A percentile compares a stretch with the other conserved stretches of the same genome.
Evolutionary conservation across 805 yeast genomes (phyloP).

Genomic region (Zygotorulaspora danielsina): DNA sequence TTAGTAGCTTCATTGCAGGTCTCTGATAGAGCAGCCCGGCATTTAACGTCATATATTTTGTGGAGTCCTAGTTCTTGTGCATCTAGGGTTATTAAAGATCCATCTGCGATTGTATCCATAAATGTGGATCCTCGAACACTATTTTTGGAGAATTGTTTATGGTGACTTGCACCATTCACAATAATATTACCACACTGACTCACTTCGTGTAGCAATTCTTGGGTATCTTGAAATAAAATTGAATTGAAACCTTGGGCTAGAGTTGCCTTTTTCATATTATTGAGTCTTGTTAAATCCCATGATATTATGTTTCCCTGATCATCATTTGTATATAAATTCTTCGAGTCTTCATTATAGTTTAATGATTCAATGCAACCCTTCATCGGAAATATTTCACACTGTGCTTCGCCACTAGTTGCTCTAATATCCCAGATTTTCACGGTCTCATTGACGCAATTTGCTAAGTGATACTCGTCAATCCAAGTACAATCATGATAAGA

Average conservation of each 20-base stretch:
- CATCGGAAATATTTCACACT: slow-evolving; percentile 20
- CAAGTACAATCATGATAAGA: slow-evolving; percentile 21
- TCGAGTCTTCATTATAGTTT: slow-evolving; percentile 12
- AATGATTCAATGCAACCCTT: slow-evolving; percentile 24
- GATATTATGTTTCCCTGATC: slow-evolving; percentile 23
- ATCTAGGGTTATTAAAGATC: slow-evolving; percentile 19
- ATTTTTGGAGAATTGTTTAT: slow-evolving; percentile 2
- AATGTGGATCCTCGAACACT: slow-evolving; percentile 12
- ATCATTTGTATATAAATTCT: slow-evolving; percentile 21
- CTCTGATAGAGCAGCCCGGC: slow-evolving; percentile 7
- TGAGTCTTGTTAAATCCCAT: slow-evolving; percentile 27
- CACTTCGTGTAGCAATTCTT: slow-evolving; percentile 12
- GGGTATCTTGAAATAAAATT: slow-evolving; percentile 7
- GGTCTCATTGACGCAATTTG: slow-evolving; percentile 19
- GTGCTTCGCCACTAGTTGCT: slow-evolving; percentile 19
- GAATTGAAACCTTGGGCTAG: slow-evolving; percentile 24
- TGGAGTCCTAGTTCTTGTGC: slow-evolving; percentile 28
- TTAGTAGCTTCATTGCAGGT: slow-evolving; percentile 1
- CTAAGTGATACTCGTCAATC: slow-evolving; percentile 24
- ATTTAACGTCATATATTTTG: slow-evolving; percentile 21
- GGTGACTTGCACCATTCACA: slow-evolving; percentile 12
- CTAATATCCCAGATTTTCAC: slow-evolving; percentile 30
- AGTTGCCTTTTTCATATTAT: slow-evolving; percentile 17
- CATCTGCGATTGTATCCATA: slow-evolving; percentile 16
- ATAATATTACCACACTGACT: slow-evolving; percentile 31